A percentile compares a stretch with the other conserved stretches of the same genome.
Evolutionary conservation across 2,329 filamentous ascomycete genomes (phyloP).

Genomic region (Pseudopyricularia javanii): DNA sequence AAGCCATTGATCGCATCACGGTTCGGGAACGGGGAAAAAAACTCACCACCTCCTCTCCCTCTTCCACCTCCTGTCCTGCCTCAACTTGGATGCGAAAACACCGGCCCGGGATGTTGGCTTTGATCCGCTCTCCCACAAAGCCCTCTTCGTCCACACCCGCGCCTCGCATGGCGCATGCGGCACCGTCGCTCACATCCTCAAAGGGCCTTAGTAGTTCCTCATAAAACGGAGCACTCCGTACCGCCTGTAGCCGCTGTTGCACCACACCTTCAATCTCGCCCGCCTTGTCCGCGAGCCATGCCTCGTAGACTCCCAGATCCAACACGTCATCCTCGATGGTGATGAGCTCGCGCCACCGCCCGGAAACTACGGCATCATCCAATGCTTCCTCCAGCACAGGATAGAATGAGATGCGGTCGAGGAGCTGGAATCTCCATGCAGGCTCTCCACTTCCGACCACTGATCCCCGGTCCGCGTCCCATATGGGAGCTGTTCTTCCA

Average conservation of each 20-base stretch:
- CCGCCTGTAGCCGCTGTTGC: slow-evolving; percentile 1
- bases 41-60: neutral
- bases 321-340: slow-evolving; percentile 15
- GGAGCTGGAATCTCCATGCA: slow-evolving; percentile 44
- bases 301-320: slow-evolving; percentile 17
- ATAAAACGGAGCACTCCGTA: neutral
- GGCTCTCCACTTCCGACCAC: slow-evolving; percentile 13
- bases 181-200: neutral
- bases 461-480: neutral
- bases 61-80: neutral
- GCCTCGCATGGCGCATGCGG: neutral
- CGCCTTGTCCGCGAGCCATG: slow-evolving; percentile 15
- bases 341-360: neutral
- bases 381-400: slow-evolving; percentile 38
- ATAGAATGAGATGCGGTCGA: slow-evolving; percentile 44
- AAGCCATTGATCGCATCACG: neutral
- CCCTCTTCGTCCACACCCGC: neutral
- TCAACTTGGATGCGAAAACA: slow-evolving; percentile 1
- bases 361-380: slow-evolving; percentile 14
- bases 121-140: neutral
- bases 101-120: neutral
- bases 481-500: neutral
- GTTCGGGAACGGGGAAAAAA: neutral
- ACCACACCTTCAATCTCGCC: neutral
- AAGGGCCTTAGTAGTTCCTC: neutral